Percentiles rank a stretch among this genome's conserved stretches.
Conservation (phyloP, 78 protist species). For the Dictyostelium brefeldianum region DNA sequence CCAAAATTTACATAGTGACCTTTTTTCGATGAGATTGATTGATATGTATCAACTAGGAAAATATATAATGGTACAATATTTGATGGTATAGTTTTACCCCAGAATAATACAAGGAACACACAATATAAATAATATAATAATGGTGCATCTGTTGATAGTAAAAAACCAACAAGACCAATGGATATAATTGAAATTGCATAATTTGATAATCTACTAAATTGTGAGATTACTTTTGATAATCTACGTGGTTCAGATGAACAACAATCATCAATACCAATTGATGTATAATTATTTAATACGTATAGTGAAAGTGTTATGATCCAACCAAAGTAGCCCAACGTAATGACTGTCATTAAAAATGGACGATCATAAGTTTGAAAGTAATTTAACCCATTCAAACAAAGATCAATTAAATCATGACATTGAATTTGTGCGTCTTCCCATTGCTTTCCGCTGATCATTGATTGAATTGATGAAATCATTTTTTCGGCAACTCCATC, state of each 20-base stretch:
- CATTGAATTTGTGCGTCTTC: constrained; percentile 72
- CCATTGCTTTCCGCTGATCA: background rate
- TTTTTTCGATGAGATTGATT: background rate
- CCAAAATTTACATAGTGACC: background rate
- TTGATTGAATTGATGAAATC: background rate
- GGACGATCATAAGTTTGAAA: constrained; percentile 90
- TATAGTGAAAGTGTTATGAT: constrained; percentile 57
- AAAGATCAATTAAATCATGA: constrained; percentile 31
- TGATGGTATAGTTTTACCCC: constrained; percentile 70
- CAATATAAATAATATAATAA: constrained; percentile 67
- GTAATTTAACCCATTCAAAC: constrained; percentile 85
- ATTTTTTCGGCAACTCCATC: constrained; percentile 5
- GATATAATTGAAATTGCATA: background rate
- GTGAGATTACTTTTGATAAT: background rate
- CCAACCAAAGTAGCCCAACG: constrained; percentile 89
- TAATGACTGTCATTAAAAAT: constrained; percentile 83
- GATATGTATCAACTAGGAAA: background rate
- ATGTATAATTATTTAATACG: constrained; percentile 48
- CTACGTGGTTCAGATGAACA: background rate
- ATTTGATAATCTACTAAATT: constrained; percentile 16
- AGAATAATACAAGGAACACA: constrained; percentile 56
- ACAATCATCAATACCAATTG: constrained; percentile 13
- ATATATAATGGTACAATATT: constrained; percentile 63
- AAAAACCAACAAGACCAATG: constrained; percentile 29
- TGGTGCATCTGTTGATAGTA: constrained; percentile 54